Evolutionary conservation across 257 asterid species (phyloP), one percentile per base, ranked within the genome.

Genomic region (Lycium barbarum): DNA sequence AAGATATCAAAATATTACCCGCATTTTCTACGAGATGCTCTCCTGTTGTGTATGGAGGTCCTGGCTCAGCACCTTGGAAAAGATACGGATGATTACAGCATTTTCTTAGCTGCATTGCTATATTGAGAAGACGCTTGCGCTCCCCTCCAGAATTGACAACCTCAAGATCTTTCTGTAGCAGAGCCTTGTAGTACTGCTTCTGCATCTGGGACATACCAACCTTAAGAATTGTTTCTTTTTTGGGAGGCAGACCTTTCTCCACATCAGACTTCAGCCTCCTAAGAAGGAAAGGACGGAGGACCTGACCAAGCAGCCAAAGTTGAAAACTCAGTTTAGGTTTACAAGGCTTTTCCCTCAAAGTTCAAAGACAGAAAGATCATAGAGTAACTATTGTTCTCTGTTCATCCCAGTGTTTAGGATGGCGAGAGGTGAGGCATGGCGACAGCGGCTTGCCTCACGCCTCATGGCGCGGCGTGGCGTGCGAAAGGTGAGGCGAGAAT

Each of bases 171-270:
- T 97, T 97, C 93, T 97, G 99, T 88, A 97, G 90, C 92, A 97
- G 89, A 85, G 99, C 98, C 88, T 80, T 92, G 22, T 97, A 97
- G 84, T 91, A 95, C 57, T 95, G 98, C 93, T 97, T 97, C 90
- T 97, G 99, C 99, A 97, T 91, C 93, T 97, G 99, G 85, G 99
- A 97, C 99, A 97, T 97, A 43, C 99, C 99, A 83, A 97, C 98
- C 92, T 97, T 97, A 72, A 97, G 99, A 87, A 97, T 97, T 7
- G 99, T 97, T 91, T 97, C 99, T 85, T 97, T 97, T 91, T 97
- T 97, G 76, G 99, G 99, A 83, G 99, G 99, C 83, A 97, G 91
- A 78, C 99, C 99, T 92, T 97, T 97, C 92, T 97, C 99, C 45
- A 97, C 99, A 87, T 97, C 99, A 83, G 99, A 97, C 85, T 97